Base-by-base conservation (phyloP, 2,329 filamentous ascomycete genomes). In the Setomelanomma holmii region DNA sequence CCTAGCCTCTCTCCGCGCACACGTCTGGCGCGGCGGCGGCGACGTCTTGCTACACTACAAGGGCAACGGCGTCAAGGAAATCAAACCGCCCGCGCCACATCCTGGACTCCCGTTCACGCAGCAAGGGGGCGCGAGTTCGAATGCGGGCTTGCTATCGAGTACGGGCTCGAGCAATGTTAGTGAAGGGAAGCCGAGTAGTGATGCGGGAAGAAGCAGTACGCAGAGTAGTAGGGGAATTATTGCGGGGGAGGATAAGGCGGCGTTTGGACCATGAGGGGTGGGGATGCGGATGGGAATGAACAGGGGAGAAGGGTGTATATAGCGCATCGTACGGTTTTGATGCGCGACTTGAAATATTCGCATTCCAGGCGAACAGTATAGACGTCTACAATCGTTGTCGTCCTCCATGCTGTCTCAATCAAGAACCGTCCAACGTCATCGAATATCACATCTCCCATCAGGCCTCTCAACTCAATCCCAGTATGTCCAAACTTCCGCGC, bases 11-110 rank as follows among this genome's bases (percentile, higher is more conserved):
- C 86, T 99, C 38, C 88, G 93, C 24, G 89, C 92, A 2, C 92
- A 96, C 69, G 82, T 98, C 47, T 99, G 95, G 95, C 91, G 96
- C 66, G 91, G 90, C 38, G 91, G 91, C n/a, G 93, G 89, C 65
- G 95, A 99, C 75, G 89, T 99, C 59, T 78, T 96, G 46, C 80
- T 99, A 43, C 86, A 91, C 68, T 99, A 99, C 81, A 96, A 93
- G 71, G 83, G 89, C 45, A 99, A 97, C 65, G 93, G 92, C n/a
- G 86, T 86, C 67, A 93, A 91, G 75, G 80, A 84, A 54, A 81
- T 82, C 55, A 69, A 67, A 36, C 66, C 46, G 11, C 46, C 66
- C 19, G 41, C 56, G 6, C 64, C 65, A 2, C 53, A 57, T 16
- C 59, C 58, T 22, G 60, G 62, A 8, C 58, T 58, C 1, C 61